phyloP scores from a whole-genome alignment of 2,329 filamentous ascomycete species.

The Cladophialophora immunda region DNA sequence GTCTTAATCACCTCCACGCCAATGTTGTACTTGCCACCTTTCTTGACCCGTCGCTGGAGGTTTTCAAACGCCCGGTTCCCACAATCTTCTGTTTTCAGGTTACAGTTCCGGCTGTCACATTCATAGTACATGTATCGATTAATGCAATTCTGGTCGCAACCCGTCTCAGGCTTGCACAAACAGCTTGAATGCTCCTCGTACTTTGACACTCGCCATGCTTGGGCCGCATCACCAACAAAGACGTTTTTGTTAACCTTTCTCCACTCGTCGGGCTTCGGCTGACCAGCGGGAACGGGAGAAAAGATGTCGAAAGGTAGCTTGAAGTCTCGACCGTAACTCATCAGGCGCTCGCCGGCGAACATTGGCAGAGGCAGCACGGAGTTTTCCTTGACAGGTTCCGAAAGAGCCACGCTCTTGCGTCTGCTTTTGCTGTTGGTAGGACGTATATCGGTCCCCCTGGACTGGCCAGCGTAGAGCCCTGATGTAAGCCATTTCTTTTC shows the following conservation, averaged over 20 bases:
- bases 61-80: slow-evolving; percentile 88
- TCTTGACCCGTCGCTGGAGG: slow-evolving; percentile 76
- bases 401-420: slow-evolving; percentile 54
- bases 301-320: slow-evolving; percentile 90
- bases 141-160: slow-evolving; percentile 88
- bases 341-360: slow-evolving; percentile 74
- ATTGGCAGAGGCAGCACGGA: slow-evolving; percentile 76
- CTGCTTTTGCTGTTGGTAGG: slow-evolving; percentile 59
- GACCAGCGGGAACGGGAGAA: slow-evolving; percentile 82
- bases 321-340: slow-evolving; percentile 81
- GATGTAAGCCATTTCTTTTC: slow-evolving; percentile 81
- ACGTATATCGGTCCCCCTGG: slow-evolving; percentile 57
- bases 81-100: slow-evolving; percentile 75
- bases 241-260: slow-evolving; percentile 91
- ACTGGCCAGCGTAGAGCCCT: slow-evolving; percentile 88
- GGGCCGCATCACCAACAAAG: slow-evolving; percentile 83
- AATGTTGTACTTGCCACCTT: slow-evolving; percentile 85
- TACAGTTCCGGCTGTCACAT: slow-evolving; percentile 90
- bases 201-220: slow-evolving; percentile 81
- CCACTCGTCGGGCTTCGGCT: slow-evolving; percentile 94
- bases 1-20: slow-evolving; percentile 97
- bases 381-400: slow-evolving; percentile 55
- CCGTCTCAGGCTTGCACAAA: slow-evolving; percentile 77
- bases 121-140: slow-evolving; percentile 98
- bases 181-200: slow-evolving; percentile 79